Percentiles rank a stretch among this genome's conserved stretches.
These are phyloP conservation scores for Cercospora brassicicola DNA, from an alignment of 2,329 filamentous ascomycete species.

Conservation along the genomic window DNA sequence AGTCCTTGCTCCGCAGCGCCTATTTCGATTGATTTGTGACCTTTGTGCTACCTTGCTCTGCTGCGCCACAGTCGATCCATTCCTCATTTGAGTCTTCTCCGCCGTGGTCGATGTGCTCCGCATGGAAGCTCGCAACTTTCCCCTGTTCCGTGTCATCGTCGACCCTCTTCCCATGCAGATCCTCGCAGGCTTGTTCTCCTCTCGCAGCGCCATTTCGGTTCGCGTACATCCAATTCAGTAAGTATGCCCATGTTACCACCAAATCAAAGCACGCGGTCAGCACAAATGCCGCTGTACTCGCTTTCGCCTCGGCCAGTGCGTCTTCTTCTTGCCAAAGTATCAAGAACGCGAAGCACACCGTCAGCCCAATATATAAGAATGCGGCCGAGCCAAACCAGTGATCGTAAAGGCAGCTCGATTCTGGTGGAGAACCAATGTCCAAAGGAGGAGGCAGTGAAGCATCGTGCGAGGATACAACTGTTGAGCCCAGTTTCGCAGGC, in stretches of 20 bases:
- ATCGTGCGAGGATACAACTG: background rate
- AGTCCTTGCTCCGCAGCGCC: no score
- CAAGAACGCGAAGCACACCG: background rate
- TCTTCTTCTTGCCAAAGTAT: background rate
- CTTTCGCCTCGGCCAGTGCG: background rate
- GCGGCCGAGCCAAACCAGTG: background rate
- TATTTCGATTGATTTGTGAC: no score
- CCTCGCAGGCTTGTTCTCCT: background rate
- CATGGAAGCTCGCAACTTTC: no score
- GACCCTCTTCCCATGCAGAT: background rate
- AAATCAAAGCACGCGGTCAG: background rate
- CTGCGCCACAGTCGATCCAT: no score
- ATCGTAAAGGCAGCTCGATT: background rate
- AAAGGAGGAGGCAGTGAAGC: background rate
- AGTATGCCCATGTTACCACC: background rate
- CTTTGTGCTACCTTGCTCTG: no score
- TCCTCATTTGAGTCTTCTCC: no score
- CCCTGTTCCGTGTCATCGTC: no score
- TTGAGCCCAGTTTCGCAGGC: background rate
- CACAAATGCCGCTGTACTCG: background rate
- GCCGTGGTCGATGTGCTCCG: no score
- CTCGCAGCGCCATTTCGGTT: background rate
- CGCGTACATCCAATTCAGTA: background rate
- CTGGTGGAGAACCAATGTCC: background rate
- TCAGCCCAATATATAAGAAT: background rate